Evolutionary conservation across 2,329 filamentous ascomycete species (phyloP).

Genomic region (Fusarium sp.): DNA sequence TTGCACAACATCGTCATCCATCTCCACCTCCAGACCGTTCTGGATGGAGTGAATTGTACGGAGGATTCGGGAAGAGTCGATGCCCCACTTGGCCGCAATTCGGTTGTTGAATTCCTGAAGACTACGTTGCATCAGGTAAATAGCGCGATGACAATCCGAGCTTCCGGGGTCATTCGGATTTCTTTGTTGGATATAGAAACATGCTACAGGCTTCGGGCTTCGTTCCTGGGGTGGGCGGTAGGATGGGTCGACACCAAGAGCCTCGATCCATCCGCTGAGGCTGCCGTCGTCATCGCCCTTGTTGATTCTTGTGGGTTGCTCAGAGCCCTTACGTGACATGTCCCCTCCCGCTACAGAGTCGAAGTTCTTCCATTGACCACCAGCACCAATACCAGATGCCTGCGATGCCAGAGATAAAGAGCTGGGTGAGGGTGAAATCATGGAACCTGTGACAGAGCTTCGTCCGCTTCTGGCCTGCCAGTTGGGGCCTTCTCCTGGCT

Average conservation of each 20-base stretch:
- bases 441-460: conserved; percentile 69
- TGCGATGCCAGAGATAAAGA: conserved; percentile 72
- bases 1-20: conserved; percentile 89
- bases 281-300: conserved; percentile 71
- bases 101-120: conserved; percentile 77
- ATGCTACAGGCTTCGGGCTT: conserved; percentile 79
- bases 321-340: conserved; percentile 56
- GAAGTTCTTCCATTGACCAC: conserved; percentile 67
- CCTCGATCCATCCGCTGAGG: conserved; percentile 87
- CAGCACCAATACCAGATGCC: conserved; percentile 55
- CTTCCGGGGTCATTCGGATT: conserved; percentile 61
- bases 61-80: conserved; percentile 78
- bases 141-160: conserved; percentile 79
- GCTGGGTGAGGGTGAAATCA: conserved; percentile 75
- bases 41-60: conserved; percentile 78
- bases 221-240: conserved; percentile 85
- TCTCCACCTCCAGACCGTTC: conserved; percentile 81
- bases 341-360: conserved; percentile 65
- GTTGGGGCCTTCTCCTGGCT: conserved; percentile 59
- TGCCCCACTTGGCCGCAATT: conserved; percentile 81
- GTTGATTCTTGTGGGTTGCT: conserved; percentile 64
- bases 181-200: conserved; percentile 81
- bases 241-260: conserved; percentile 85
- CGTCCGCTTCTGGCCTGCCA: conserved; percentile 66
- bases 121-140: conserved; percentile 85